Evolutionary conservation across 176 grass and related monocot genomes (phyloP).

Genomic region (Urochloa ruziziensis): DNA sequence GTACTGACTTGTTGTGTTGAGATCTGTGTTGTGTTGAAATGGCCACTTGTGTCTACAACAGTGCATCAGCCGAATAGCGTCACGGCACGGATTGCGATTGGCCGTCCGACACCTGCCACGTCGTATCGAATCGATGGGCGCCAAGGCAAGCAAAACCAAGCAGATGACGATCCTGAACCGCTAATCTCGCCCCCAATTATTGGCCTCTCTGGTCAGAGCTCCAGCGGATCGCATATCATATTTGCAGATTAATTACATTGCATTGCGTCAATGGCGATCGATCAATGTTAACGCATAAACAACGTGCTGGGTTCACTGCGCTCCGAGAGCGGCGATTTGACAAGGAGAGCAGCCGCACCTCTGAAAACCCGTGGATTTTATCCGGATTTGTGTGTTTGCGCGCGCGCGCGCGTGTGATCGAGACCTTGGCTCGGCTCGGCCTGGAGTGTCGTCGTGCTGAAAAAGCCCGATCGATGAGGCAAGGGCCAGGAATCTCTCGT

Average conservation of each 20-base stretch:
- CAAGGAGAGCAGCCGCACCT: conserved; percentile 12
- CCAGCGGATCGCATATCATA: not conserved
- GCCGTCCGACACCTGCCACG: not conserved
- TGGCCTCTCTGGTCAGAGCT: not conserved
- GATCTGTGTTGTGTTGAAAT: not conserved
- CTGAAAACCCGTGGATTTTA: conserved; percentile 4
- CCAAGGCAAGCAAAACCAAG: not conserved
- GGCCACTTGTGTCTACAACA: not conserved
- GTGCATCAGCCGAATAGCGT: not conserved
- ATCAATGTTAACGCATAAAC: not conserved
- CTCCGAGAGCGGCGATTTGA: conserved; percentile 14
- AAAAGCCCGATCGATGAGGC: too few species aligned
- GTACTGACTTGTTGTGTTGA: not conserved
- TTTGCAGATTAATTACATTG: not conserved
- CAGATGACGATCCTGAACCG: not conserved
- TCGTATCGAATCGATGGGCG: not conserved
- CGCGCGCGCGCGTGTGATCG: not conserved
- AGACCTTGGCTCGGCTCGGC: not conserved
- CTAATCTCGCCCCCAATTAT: not conserved
- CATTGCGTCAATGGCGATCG: not conserved
- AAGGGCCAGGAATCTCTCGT: conserved; percentile 55
- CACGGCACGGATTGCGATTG: not conserved
- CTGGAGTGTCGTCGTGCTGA: too few species aligned
- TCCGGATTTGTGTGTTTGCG: not conserved
- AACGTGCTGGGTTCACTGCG: not conserved